phyloP scores from a whole-genome alignment of 306 rosid species.

The Fragaria vesca region DNA sequence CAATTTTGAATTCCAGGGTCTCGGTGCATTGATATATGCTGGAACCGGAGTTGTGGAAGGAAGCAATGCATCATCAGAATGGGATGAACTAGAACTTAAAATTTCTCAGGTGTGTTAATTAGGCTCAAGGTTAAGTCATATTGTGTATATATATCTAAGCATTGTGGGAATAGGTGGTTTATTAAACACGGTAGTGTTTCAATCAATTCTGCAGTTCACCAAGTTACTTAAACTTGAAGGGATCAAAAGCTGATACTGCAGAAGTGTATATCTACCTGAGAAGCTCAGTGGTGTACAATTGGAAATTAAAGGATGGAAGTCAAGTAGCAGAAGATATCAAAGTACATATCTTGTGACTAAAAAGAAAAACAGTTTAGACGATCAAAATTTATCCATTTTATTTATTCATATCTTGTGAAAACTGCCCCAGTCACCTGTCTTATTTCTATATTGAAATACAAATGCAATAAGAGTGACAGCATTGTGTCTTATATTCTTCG shows the following conservation, averaged over 20 bases:
- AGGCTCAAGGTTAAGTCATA: constrained; percentile 3
- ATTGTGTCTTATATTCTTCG: neutral
- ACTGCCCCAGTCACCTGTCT: neutral
- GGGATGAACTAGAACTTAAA: constrained; percentile 95
- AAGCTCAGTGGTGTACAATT: constrained; percentile 30
- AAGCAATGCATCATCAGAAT: constrained; percentile 75
- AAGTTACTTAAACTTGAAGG: constrained; percentile 72
- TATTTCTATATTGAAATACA: neutral
- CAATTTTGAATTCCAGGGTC: constrained; percentile 46
- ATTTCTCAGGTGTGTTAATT: constrained; percentile 65
- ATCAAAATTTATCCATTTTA: neutral
- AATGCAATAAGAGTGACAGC: neutral
- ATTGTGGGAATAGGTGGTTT: neutral
- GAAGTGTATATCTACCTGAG: constrained; percentile 19
- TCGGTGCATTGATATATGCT: constrained; percentile 79
- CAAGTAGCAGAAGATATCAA: constrained; percentile 11
- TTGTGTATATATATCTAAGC: neutral
- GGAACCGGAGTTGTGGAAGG: constrained; percentile 98
- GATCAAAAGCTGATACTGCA: constrained; percentile 47
- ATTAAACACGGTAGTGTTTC: constrained; percentile 24
- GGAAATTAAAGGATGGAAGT: neutral
- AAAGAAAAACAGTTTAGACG: constrained; percentile 4
- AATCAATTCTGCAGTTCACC: constrained; percentile 57
- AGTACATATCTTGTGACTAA: constrained; percentile 8
- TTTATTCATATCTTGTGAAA: neutral